Percentiles rank a stretch among this genome's conserved stretches.
Conservation (phyloP, 805 yeast genomes). For the Ogataea methanolica region DNA sequence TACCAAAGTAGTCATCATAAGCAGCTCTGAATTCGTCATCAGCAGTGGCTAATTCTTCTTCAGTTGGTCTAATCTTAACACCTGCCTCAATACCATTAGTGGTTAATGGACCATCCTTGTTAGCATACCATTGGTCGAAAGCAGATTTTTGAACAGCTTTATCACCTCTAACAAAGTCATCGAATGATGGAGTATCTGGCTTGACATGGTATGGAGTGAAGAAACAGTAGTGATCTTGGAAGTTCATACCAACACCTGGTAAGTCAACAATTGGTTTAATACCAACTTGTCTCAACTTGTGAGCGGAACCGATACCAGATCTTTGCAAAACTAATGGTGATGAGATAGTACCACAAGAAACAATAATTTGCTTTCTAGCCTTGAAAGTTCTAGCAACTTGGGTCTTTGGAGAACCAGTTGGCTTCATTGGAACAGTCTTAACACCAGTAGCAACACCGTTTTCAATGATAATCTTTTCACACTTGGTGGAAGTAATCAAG, state of each 20-base stretch:
- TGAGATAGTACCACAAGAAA: slow-evolving; percentile 42
- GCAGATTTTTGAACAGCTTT: slow-evolving; percentile 23
- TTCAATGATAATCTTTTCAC: slow-evolving; percentile 24
- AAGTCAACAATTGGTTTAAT: slow-evolving; percentile 27
- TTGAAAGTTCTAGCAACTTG: slow-evolving; percentile 17
- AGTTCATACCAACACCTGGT: slow-evolving; percentile 29
- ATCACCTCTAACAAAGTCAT: slow-evolving; percentile 27
- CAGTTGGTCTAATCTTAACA: slow-evolving; percentile 29
- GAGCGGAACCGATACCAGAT: slow-evolving; percentile 39
- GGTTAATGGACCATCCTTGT: slow-evolving; percentile 28
- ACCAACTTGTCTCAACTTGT: slow-evolving; percentile 25
- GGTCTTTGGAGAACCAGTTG: slow-evolving; percentile 15
- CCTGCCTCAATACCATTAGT: slow-evolving; percentile 30
- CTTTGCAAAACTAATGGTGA: slow-evolving; percentile 45
- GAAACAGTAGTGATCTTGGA: slow-evolving; percentile 30
- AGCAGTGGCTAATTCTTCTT: slow-evolving; percentile 23
- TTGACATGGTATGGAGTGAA: slow-evolving; percentile 26
- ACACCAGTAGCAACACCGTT: slow-evolving; percentile 25
- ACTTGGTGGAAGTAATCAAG: slow-evolving; percentile 23
- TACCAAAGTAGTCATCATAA: slow-evolving; percentile 23
- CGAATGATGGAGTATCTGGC: slow-evolving; percentile 26
- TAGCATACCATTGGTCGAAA: slow-evolving; percentile 28
- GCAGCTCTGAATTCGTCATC: slow-evolving; percentile 23
- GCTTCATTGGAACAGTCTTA: slow-evolving; percentile 21
- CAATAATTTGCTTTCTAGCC: slow-evolving; percentile 43